Conservation (phyloP, 345 rosid genomes). For the Syzygium oleosum region DNA sequence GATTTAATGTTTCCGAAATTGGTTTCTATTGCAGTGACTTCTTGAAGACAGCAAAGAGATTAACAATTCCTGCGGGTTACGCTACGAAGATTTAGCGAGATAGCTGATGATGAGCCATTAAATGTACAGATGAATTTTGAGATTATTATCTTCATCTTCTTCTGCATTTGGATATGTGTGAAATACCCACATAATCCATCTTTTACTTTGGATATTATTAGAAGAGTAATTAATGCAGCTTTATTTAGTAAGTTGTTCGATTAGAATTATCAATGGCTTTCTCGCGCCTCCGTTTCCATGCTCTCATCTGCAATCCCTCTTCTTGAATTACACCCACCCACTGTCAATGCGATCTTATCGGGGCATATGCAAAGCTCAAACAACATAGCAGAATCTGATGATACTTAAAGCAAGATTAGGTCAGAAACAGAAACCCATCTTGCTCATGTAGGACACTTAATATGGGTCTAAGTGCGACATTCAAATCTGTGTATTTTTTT, state of each 20-base stretch:
- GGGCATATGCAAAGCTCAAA: background rate
- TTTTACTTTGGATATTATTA: background rate
- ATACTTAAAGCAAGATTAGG: background rate
- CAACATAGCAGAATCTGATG: background rate
- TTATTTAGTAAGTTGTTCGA: background rate
- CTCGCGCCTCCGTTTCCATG: background rate
- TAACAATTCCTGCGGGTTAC: conserved; percentile 48
- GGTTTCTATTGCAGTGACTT: conserved; percentile 52
- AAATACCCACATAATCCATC: background rate
- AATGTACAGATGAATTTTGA: conserved; percentile 1
- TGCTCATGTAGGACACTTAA: background rate
- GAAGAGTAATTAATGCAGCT: background rate
- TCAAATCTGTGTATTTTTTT: background rate
- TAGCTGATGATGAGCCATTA: background rate
- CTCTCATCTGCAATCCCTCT: background rate
- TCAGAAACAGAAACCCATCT: background rate
- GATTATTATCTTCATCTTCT: background rate
- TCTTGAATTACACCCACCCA: background rate
- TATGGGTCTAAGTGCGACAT: background rate
- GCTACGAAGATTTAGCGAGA: background rate
- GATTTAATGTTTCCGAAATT: background rate
- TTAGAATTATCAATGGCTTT: background rate
- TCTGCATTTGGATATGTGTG: background rate
- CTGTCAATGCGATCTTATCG: background rate
- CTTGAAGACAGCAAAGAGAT: conserved; percentile 74